Conservation (phyloP, 257 asterid species). For the Nicotiana paniculata region DNA sequence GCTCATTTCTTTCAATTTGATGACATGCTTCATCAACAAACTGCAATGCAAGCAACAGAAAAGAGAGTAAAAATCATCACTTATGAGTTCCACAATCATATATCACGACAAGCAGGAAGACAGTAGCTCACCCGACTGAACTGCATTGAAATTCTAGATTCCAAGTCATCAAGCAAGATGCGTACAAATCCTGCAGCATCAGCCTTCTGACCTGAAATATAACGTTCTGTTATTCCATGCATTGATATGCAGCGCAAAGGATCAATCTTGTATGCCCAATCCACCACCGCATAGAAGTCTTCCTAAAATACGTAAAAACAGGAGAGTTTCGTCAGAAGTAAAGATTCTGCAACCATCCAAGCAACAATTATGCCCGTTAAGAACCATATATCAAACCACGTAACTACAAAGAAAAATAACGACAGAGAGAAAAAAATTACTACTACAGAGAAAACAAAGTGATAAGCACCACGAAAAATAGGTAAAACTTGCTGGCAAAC, state of each 20-base stretch:
- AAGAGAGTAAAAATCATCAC: constrained; percentile 18
- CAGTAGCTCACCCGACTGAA: constrained; percentile 66
- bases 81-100: neutral
- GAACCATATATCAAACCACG: neutral
- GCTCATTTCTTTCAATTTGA: constrained; percentile 84
- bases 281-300: constrained; percentile 91
- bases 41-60: constrained; percentile 32
- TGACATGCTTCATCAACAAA: constrained; percentile 97
- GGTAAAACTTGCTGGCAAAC: neutral
- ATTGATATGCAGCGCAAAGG: constrained; percentile 95
- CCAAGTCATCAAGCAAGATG: constrained; percentile 89
- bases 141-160: constrained; percentile 61
- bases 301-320: constrained; percentile 45
- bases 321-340: neutral
- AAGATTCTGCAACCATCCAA: neutral
- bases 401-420: neutral
- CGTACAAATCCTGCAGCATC: constrained; percentile 95
- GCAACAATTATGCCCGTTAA: neutral
- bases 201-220: constrained; percentile 85
- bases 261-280: constrained; percentile 94
- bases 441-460: neutral
- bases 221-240: constrained; percentile 92
- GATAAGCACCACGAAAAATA: neutral
- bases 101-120: neutral
- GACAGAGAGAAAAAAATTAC: neutral